Base-by-base conservation (phyloP, 768 basidiomycete genomes). In the Erythrobasidium yunnanense region DNA sequence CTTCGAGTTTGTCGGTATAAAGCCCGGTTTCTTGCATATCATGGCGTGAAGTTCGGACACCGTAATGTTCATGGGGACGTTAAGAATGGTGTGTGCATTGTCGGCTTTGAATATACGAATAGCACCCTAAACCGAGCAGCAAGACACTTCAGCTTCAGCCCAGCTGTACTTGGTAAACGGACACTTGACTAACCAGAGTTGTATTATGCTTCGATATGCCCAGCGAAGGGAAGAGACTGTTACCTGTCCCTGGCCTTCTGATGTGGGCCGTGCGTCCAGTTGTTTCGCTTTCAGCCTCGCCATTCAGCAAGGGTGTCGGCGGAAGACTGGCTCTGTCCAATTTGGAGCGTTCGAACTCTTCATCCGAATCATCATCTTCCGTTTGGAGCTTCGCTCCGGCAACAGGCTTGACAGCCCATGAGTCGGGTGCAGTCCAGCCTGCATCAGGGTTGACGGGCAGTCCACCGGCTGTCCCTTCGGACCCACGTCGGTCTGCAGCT, bases 321-420 rank as follows among this genome's bases (percentile, higher is more conserved):
- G 23, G 33, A 3, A 54, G 46, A 13, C 47, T 49, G 30, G 66
- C 66, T 25, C 47, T 63, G 29, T 63, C 60, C 2, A 38, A 3
- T 11, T 2, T 27, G 2, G 65, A 69, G 23, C 71, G 72, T 13
- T 70, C 69, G 34, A 71, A 67, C 4, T 74, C 72, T 29, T 73
- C 74, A 6, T 75, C 76, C 15, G 68, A 70, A 13, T 62, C 67
- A 38, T 58, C 56, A 13, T 55, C 68, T 32, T 51, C 74, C 73
- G 55, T 60, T 54, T 68, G 77, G 70, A n/a, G 73, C 74, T 70
- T 77, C 73, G n/a, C n/a, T 70, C 68, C 20, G 60, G n/a, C 47
- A 45, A 20, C 42, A 17, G 65, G 62, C 49, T 73, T 70, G 8
- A 80, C 79, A n/a, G 78, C 79, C 79, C 79, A 80, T 23, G 77